Percentiles rank a stretch among this genome's conserved stretches.
These are phyloP conservation scores for Gilbertella persicaria DNA, from an alignment of 371 early-diverging fungal species.

Conservation along the genomic window DNA sequence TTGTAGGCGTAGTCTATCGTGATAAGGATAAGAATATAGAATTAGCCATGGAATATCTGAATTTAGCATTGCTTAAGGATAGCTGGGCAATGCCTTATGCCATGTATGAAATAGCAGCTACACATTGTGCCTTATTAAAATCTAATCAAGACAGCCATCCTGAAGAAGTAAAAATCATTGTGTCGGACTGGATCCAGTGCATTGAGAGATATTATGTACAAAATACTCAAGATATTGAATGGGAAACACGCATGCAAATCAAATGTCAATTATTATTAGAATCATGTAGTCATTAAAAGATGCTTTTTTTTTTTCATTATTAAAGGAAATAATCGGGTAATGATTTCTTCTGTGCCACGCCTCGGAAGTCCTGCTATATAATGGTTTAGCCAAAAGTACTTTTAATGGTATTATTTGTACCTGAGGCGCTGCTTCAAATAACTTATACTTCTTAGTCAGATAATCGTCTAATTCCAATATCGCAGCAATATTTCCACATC, in stretches of 20 bases:
- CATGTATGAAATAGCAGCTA: conserved; percentile 30
- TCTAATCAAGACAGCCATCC: background rate
- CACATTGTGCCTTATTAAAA: conserved; percentile 5
- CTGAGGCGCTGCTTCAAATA: conserved; percentile 87
- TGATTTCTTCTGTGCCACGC: conserved; percentile 75
- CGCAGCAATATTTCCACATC: conserved; percentile 99
- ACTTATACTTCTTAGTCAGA: conserved; percentile 77
- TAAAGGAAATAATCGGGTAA: conserved; percentile 93
- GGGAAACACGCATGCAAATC: conserved; percentile 28
- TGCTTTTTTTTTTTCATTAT: conserved; percentile 1
- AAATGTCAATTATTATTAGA: conserved; percentile 29
- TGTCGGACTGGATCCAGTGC: conserved; percentile 12
- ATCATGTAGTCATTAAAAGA: conserved; percentile 7
- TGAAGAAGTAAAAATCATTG: background rate
- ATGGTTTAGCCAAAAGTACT: background rate
- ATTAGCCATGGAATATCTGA: conserved; percentile 14
- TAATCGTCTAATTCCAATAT: conserved; percentile 96
- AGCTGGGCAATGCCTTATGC: conserved; percentile 25
- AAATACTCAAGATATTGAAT: conserved; percentile 17
- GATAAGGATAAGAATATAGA: conserved; percentile 9
- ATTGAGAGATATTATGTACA: conserved; percentile 17
- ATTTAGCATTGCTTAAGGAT: background rate
- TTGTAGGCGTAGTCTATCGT: conserved; percentile 18
- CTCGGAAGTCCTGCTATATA: conserved; percentile 72
- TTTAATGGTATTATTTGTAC: conserved; percentile 17